phyloP scores from a whole-genome alignment of 805 yeast genomes.

The Lachancea fermentati region DNA sequence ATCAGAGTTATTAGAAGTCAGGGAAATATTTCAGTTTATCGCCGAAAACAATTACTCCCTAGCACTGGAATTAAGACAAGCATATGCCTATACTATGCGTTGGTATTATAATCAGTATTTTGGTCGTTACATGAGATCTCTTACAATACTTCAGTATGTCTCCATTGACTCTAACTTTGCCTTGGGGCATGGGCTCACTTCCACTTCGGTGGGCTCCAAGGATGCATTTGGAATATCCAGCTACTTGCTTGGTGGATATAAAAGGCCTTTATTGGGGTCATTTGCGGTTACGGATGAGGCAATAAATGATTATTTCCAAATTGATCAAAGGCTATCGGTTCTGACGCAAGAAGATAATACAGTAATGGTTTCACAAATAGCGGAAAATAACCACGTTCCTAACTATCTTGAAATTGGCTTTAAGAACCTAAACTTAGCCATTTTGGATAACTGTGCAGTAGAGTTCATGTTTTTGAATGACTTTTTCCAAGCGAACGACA shows the following conservation, averaged over 20 bases:
- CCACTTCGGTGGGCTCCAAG: constrained; percentile 24
- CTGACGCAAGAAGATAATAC: constrained; percentile 50
- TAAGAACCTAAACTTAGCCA: constrained; percentile 64
- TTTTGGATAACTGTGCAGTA: constrained; percentile 69
- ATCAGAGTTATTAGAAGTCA: constrained; percentile 53
- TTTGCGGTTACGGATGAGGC: constrained; percentile 19
- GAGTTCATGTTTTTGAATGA: constrained; percentile 71
- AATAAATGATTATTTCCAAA: constrained; percentile 49
- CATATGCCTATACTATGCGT: constrained; percentile 81
- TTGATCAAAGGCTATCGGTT: constrained; percentile 57
- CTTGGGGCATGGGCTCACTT: constrained; percentile 41
- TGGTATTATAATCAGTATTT: constrained; percentile 89
- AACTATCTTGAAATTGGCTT: constrained; percentile 72
- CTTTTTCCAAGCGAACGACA: constrained; percentile 51
- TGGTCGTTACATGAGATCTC: constrained; percentile 65
- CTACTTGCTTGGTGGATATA: constrained; percentile 22
- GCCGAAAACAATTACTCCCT: constrained; percentile 49
- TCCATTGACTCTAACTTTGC: constrained; percentile 51
- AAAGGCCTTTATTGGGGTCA: constrained; percentile 13
- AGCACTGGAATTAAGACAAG: constrained; percentile 68
- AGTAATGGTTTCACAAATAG: constrained; percentile 77
- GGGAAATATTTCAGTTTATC: constrained; percentile 56
- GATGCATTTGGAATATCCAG: constrained; percentile 23
- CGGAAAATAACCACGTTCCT: constrained; percentile 63
- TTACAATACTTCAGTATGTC: constrained; percentile 56